Base-by-base conservation (phyloP, 768 basidiomycete genomes). In the Galerina sulciceps region DNA sequence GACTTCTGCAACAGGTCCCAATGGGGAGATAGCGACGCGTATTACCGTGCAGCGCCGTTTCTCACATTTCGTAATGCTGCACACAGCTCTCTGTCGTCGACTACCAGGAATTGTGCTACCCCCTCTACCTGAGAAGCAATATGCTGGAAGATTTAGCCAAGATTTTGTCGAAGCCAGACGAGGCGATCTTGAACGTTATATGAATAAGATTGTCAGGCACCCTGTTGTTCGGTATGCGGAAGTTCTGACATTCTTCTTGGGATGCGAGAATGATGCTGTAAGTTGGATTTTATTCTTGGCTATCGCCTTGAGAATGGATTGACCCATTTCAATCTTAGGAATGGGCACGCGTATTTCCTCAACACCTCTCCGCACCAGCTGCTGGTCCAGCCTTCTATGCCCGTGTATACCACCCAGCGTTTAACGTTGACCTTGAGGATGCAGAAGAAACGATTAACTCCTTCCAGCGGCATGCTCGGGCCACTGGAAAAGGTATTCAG, bases 81-180 rank as follows among this genome's bases (percentile, higher is more conserved):
- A 93, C 62, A 86, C 88, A 2, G 85, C 88, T 9, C 74, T 96
- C 47, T 78, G 81, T 17, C 78, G 85, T 20, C 79, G 87, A 8
- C 82, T 93, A 3, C 90, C 91, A 6, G 90, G 90, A 0, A 84
- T 94, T 26, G 86, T 86, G 3, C 77, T 95, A 2, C 92, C 93
- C 0, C 89, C 91, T 0, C 79, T 95, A 8, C 93, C 93, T 0
- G 91, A 93, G 69, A 94, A 94, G 67, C 89, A 91, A 63, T 93
- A 94, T 61, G 80, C 90, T 0, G 91, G 91, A 1, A 79, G 91
- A 9, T 94, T 94, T 70, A 90, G 81, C 58, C 81, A 84, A 17
- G 91, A 89, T 53, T 94, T 95, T 63, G 86, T 96, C 6, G 92
- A 94, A 69, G 90, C 89, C 10, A 77, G 93, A 36, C 76, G 92